phyloP scores from a whole-genome alignment of 1,139 yeast genomes.

The Waltiozyma sp. region DNA sequence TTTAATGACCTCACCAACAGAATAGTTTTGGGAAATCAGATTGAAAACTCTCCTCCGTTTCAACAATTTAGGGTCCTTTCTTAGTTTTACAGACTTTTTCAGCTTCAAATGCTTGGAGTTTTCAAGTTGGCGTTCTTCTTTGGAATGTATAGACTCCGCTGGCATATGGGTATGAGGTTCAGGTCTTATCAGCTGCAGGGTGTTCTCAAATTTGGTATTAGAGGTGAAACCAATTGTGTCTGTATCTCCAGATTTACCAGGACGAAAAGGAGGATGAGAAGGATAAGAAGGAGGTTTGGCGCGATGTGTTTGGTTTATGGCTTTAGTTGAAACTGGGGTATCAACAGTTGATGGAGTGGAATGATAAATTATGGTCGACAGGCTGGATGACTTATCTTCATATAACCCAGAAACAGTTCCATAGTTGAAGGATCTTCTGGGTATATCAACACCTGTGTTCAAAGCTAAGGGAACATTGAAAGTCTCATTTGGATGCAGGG shows the following conservation, averaged over 20 bases:
- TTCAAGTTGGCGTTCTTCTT: conserved; percentile 3
- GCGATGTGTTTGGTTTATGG: too few relatives aligned
- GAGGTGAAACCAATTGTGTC: conserved; percentile 1
- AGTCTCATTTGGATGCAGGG: too few relatives aligned
- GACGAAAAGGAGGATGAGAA: too few relatives aligned
- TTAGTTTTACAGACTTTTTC: conserved; percentile 5
- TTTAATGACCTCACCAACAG: conserved; percentile 51
- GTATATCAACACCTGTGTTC: too few relatives aligned
- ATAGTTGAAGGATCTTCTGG: too few relatives aligned
- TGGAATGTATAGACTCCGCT: conserved; percentile 2
- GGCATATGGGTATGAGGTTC: conserved; percentile 5
- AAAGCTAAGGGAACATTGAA: too few relatives aligned
- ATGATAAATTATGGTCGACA: too few relatives aligned
- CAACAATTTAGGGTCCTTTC: conserved; percentile 4
- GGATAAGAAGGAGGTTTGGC: too few relatives aligned
- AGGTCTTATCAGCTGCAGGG: conserved; percentile 5
- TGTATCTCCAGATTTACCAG: not conserved
- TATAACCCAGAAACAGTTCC: too few relatives aligned
- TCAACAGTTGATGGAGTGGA: too few relatives aligned
- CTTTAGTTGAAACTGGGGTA: too few relatives aligned
- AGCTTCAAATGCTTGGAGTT: conserved; percentile 8
- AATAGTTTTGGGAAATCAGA: conserved; percentile 9
- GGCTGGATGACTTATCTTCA: too few relatives aligned
- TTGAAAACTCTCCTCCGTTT: conserved; percentile 5
- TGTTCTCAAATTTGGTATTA: not conserved